phyloP scores from a whole-genome alignment of 768 basidiomycete species.

The Thelephora ganbajun region DNA sequence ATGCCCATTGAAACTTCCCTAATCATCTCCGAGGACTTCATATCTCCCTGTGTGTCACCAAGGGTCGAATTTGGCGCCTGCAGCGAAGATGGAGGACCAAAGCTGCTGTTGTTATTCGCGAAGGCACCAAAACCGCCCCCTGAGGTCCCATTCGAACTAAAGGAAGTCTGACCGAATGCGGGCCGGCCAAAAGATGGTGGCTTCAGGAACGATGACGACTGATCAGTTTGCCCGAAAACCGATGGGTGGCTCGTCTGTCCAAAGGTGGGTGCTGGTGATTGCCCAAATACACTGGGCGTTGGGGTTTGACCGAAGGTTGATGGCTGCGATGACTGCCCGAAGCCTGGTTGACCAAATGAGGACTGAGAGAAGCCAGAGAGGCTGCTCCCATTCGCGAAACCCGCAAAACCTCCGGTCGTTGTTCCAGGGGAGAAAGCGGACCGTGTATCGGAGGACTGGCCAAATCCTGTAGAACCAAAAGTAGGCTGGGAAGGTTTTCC shows the following conservation, averaged over 20 bases:
- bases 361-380: slow-evolving; percentile 2
- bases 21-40: background rate
- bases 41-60: background rate
- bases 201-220: background rate
- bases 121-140: slow-evolving; percentile 20
- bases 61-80: slow-evolving; percentile 7
- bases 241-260: slow-evolving; percentile 18
- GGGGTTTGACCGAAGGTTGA: slow-evolving; percentile 11
- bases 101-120: slow-evolving; percentile 10
- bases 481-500: background rate
- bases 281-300: slow-evolving; percentile 8
- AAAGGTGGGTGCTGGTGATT: slow-evolving; percentile 15
- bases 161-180: slow-evolving; percentile 7
- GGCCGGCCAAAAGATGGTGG: slow-evolving; percentile 7
- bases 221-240: slow-evolving; percentile 16
- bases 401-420: slow-evolving; percentile 1
- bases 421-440: background rate
- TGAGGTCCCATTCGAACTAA: background rate
- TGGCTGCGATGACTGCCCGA: slow-evolving; percentile 19
- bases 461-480: slow-evolving; percentile 1
- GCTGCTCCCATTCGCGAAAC: slow-evolving; percentile 1
- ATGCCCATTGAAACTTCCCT: slow-evolving; percentile 1
- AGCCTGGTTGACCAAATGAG: slow-evolving; percentile 16
- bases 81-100: background rate
- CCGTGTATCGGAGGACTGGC: background rate